Evolutionary conservation across 495 filamentous ascomycete species (phyloP).

Genomic region (Aspergillus indologenus): DNA sequence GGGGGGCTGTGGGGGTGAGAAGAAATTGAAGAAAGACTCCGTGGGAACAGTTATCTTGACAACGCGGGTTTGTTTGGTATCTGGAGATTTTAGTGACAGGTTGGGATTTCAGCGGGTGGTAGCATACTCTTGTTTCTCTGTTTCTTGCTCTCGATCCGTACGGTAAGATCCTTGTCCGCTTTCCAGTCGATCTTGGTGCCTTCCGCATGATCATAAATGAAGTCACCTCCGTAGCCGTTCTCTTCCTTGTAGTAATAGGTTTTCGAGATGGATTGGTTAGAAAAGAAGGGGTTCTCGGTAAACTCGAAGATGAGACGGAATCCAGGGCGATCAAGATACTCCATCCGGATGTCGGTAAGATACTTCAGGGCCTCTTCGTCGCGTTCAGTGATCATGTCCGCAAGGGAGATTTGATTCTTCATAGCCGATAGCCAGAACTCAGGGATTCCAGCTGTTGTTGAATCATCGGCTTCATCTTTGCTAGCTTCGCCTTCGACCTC

Average conservation of each 20-base stretch:
- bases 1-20: slow-evolving; percentile 88
- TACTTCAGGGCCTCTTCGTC: slow-evolving; percentile 90
- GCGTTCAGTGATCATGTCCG: slow-evolving; percentile 96
- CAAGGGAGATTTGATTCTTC: slow-evolving; percentile 97
- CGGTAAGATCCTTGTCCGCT: slow-evolving; percentile 83
- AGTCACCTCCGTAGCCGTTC: slow-evolving; percentile 96
- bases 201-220: slow-evolving; percentile 99
- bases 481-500: slow-evolving; percentile 52
- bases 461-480: slow-evolving; percentile 45
- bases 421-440: slow-evolving; percentile 99
- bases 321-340: slow-evolving; percentile 96
- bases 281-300: slow-evolving; percentile 90
- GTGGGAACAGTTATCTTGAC: slow-evolving; percentile 99
- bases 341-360: slow-evolving; percentile 95
- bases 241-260: slow-evolving; percentile 99
- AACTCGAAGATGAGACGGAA: slow-evolving; percentile 99
- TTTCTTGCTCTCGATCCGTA: slow-evolving; percentile 98
- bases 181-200: slow-evolving; percentile 99
- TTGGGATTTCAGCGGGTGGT: background rate
- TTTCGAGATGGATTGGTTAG: slow-evolving; percentile 95
- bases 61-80: slow-evolving; percentile 97
- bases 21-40: slow-evolving; percentile 99
- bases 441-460: slow-evolving; percentile 73
- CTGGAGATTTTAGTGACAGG: slow-evolving; percentile 41
- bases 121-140: slow-evolving; percentile 97